Evolutionary conservation across 805 yeast genomes (phyloP).

Genomic region (Candida parachauliodes): DNA sequence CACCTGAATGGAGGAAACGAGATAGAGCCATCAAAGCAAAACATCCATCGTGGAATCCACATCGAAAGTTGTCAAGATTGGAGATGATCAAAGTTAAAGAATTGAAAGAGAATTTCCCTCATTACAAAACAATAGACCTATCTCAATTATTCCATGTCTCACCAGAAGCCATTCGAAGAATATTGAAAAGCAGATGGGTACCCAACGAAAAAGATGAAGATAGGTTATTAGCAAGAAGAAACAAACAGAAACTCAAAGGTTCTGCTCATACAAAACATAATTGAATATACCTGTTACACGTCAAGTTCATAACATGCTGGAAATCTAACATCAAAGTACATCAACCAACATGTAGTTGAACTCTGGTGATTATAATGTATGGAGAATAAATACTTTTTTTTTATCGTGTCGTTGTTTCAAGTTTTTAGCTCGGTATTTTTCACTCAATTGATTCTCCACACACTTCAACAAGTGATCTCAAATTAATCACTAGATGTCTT

Average conservation of each 20-base stretch:
- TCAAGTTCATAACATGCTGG: no score
- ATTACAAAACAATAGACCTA: conserved; percentile 54
- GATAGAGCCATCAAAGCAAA: conserved; percentile 61
- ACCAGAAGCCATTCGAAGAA: conserved; percentile 80
- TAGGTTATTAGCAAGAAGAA: conserved; percentile 49
- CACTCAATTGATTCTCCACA: no score
- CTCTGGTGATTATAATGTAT: no score
- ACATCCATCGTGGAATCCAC: conserved; percentile 67
- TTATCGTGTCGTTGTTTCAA: no score
- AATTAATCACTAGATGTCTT: no score
- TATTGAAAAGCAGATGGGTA: conserved; percentile 71
- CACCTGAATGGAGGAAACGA: conserved; percentile 63
- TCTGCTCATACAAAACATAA: no score
- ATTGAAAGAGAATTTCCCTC: conserved; percentile 56
- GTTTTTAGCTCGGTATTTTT: conserved; percentile 1
- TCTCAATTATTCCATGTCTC: conserved; percentile 66
- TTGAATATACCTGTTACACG: no score
- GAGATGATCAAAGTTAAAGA: conserved; percentile 63
- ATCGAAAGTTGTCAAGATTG: conserved; percentile 60
- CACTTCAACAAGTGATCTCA: no score
- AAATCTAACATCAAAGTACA: no score
- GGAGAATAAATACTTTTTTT: no score
- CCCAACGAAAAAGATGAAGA: conserved; percentile 58
- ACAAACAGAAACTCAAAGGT: no score
- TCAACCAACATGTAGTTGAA: no score